Conservation (phyloP, 2,329 filamentous ascomycete species). For the Aspergillus sergii region DNA sequence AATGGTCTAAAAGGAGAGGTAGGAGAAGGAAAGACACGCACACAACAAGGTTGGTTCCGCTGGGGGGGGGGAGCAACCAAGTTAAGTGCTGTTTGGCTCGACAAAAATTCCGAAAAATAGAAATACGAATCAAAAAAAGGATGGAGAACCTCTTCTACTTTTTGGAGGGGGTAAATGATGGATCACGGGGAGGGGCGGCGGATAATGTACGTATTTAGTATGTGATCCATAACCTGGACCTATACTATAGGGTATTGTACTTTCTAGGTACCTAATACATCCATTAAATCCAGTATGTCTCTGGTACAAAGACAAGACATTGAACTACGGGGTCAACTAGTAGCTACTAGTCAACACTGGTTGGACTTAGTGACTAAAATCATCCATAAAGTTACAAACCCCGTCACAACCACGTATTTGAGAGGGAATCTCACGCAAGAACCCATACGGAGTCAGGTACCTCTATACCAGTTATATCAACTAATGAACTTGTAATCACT, state of each 20-base stretch:
- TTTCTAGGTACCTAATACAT: not conserved
- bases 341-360: not conserved
- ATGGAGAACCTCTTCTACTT: not conserved
- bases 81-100: conserved; percentile 2
- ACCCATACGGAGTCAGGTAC: not conserved
- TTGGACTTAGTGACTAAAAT: not conserved
- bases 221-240: not conserved
- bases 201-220: not conserved
- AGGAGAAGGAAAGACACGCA: not conserved
- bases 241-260: not conserved
- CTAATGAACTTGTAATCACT: not conserved
- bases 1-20: not conserved
- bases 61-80: not conserved
- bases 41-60: not conserved
- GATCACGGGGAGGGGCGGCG: conserved; percentile 5
- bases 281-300: not conserved
- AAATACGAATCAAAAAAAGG: not conserved
- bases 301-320: not conserved
- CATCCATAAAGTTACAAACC: not conserved
- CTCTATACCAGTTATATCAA: not conserved
- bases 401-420: not conserved
- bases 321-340: not conserved
- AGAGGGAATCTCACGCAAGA: not conserved
- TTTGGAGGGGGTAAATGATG: not conserved
- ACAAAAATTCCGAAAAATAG: not conserved